phyloP scores from a whole-genome alignment of 2,329 filamentous ascomycete species.

The Clarireedia paspali region DNA sequence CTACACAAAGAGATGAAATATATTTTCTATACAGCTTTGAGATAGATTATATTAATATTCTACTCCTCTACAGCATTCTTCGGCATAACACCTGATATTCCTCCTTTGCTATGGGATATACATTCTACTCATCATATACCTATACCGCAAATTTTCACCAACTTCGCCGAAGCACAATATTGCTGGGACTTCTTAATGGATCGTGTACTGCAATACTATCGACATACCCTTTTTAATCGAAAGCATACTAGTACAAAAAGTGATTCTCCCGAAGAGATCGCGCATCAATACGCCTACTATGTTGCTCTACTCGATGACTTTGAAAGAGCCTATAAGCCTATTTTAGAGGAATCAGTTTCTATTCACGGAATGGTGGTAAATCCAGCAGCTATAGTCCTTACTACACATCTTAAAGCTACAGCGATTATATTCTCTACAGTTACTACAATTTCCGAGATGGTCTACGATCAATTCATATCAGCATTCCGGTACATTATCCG shows the following conservation, averaged over 20 bases:
- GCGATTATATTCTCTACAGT: constrained; percentile 17
- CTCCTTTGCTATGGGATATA: constrained; percentile 25
- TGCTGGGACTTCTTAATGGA: constrained; percentile 28
- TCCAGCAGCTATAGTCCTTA: constrained; percentile 16
- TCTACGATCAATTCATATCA: constrained; percentile 20
- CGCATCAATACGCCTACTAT: constrained; percentile 12
- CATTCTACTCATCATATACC: constrained; percentile 22
- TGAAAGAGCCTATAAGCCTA: constrained; percentile 19
- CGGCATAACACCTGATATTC: constrained; percentile 21
- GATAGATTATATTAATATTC: background rate
- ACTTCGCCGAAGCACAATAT: constrained; percentile 20
- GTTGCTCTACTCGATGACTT: constrained; percentile 18
- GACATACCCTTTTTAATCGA: constrained; percentile 20
- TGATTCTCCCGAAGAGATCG: constrained; percentile 15
- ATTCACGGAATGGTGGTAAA: constrained; percentile 17
- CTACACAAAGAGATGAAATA: no score
- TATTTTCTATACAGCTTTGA: no score
- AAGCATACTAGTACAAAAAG: constrained; percentile 12
- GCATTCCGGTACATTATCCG: constrained; percentile 21
- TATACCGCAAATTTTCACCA: constrained; percentile 20
- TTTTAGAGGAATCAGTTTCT: constrained; percentile 18
- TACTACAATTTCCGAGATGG: constrained; percentile 19
- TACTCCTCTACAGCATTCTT: constrained; percentile 16
- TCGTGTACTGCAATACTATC: constrained; percentile 23
- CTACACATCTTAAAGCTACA: constrained; percentile 13